A percentile compares a stretch with the other conserved stretches of the same genome.
Conservation (phyloP, 1,139 yeast species). For the Arxiozyma heterogenica region DNA sequence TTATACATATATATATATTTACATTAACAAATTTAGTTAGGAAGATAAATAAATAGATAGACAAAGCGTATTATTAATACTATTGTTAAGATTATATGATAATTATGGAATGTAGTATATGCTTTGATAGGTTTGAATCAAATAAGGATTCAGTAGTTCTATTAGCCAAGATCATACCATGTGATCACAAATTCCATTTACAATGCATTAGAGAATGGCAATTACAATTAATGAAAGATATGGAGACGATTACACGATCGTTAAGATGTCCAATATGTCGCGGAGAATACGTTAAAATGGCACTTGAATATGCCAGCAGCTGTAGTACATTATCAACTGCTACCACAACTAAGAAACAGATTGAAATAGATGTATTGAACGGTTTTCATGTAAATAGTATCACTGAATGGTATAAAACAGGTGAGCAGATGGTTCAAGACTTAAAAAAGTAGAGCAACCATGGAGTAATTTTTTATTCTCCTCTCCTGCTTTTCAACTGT, state of each 20-base stretch:
- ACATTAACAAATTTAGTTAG: too few relatives aligned
- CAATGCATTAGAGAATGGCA: constrained; percentile 29
- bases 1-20: too few relatives aligned
- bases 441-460: constrained; percentile 5
- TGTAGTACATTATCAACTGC: constrained; percentile 1
- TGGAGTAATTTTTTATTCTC: too few relatives aligned
- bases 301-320: constrained; percentile 2
- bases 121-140: constrained; percentile 20
- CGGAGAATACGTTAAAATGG: constrained; percentile 9
- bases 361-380: constrained; percentile 9
- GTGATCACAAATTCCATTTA: constrained; percentile 24
- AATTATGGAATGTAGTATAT: constrained; percentile 28
- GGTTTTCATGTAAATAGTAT: constrained; percentile 11
- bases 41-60: too few relatives aligned
- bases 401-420: constrained; percentile 2
- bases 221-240: constrained; percentile 12
- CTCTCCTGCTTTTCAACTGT: too few relatives aligned
- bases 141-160: constrained; percentile 9
- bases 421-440: constrained; percentile 9
- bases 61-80: background rate
- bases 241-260: background rate
- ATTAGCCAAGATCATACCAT: constrained; percentile 17
- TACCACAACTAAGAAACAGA: background rate
- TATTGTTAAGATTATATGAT: constrained; percentile 15
- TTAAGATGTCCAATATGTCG: constrained; percentile 27